phyloP scores from a whole-genome alignment of 1,139 yeast species.

The Magnusiomyces ingens region DNA sequence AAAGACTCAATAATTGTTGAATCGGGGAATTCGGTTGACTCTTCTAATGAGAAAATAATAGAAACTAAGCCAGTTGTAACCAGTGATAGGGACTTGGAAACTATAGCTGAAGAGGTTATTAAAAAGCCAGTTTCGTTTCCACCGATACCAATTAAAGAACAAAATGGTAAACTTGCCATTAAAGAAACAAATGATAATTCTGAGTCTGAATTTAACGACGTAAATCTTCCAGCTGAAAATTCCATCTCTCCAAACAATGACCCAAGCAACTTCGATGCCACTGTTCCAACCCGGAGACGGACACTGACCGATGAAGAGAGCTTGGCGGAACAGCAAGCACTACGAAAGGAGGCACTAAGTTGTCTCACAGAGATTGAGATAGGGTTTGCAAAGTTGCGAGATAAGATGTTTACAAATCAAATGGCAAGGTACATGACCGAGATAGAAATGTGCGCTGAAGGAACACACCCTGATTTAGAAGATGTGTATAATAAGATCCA shows the following conservation, averaged over 20 bases:
- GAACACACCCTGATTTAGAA: slow-evolving; percentile 81
- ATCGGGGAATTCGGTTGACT: no score
- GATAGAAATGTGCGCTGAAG: slow-evolving; percentile 77
- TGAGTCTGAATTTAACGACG: not conserved
- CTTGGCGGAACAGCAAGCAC: slow-evolving; percentile 26
- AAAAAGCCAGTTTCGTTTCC: no score
- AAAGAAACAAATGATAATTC: not conserved
- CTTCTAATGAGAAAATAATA: no score
- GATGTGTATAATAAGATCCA: slow-evolving; percentile 64
- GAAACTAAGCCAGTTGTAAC: no score
- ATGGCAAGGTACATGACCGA: slow-evolving; percentile 71
- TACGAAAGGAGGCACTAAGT: slow-evolving; percentile 55
- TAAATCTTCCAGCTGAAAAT: not conserved
- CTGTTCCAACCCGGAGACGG: slow-evolving; percentile 2
- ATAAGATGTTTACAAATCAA: slow-evolving; percentile 49
- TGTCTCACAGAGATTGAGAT: slow-evolving; percentile 72
- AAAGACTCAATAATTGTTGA: no score
- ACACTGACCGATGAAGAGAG: slow-evolving; percentile 39
- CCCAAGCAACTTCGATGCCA: not conserved
- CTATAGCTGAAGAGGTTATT: no score
- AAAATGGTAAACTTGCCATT: not conserved
- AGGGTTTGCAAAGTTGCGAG: slow-evolving; percentile 79
- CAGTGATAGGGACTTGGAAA: no score
- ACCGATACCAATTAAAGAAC: no score
- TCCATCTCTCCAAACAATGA: not conserved